phyloP scores from a whole-genome alignment of 2,329 filamentous ascomycete genomes.

The Penicillium capsulatum region DNA sequence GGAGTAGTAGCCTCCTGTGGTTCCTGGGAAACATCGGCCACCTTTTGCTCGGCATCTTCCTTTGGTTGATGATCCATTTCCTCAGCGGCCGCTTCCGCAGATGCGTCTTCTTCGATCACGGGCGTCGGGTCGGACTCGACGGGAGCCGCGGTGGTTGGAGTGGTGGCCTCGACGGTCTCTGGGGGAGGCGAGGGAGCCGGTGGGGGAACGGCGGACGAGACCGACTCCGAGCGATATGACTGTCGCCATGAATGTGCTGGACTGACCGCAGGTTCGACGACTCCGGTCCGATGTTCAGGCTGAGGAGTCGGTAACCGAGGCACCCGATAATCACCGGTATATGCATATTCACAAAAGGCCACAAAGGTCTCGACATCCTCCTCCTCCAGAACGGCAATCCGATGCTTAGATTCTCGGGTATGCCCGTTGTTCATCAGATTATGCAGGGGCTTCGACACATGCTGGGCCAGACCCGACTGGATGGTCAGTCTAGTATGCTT shows the following conservation, averaged over 20 bases:
- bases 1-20: not conserved
- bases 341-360: slow-evolving; percentile 49
- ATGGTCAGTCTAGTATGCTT: slow-evolving; percentile 46
- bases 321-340: slow-evolving; percentile 46
- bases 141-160: not conserved
- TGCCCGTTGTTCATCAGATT: slow-evolving; percentile 46
- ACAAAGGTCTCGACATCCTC: slow-evolving; percentile 49
- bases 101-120: slow-evolving; percentile 1
- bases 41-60: not conserved
- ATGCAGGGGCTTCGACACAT: slow-evolving; percentile 43
- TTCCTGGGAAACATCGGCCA: slow-evolving; percentile 3
- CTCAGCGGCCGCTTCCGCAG: slow-evolving; percentile 1
- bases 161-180: slow-evolving; percentile 7
- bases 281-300: slow-evolving; percentile 17
- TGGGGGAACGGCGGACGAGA: slow-evolving; percentile 27
- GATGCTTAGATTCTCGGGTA: slow-evolving; percentile 44
- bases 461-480: slow-evolving; percentile 43
- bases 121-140: slow-evolving; percentile 1
- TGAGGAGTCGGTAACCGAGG: slow-evolving; percentile 24
- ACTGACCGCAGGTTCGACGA: slow-evolving; percentile 10
- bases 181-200: slow-evolving; percentile 32
- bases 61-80: slow-evolving; percentile 3
- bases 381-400: slow-evolving; percentile 43
- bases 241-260: slow-evolving; percentile 14
- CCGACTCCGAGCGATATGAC: slow-evolving; percentile 19